phyloP scores from a whole-genome alignment of 371 early-diverging fungal species.

The Mortierella sp. region DNA sequence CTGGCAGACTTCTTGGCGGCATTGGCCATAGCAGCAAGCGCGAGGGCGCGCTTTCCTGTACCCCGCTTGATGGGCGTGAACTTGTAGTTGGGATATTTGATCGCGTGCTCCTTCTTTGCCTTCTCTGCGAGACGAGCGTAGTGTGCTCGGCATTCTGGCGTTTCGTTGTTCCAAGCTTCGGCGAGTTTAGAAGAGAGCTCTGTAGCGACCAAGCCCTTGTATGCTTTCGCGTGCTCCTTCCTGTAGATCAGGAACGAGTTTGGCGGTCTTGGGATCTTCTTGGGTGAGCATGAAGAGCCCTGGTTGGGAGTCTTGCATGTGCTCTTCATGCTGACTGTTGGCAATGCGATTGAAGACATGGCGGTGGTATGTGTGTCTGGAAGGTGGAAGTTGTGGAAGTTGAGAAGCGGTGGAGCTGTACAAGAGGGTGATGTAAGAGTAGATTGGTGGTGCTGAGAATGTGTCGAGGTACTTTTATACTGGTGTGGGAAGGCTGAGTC shows the following conservation, averaged over 20 bases:
- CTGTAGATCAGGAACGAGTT: conserved; percentile 42
- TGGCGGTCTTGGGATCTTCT: conserved; percentile 30
- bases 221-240: conserved; percentile 17
- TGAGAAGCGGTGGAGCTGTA: background rate
- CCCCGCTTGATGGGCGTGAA: conserved; percentile 47
- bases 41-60: conserved; percentile 36
- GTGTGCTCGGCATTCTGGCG: conserved; percentile 9
- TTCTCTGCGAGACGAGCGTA: conserved; percentile 19
- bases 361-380: background rate
- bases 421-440: background rate
- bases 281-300: background rate
- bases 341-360: background rate
- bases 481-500: too few relatives aligned
- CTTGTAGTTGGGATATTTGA: conserved; percentile 35
- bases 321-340: background rate
- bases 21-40: conserved; percentile 14
- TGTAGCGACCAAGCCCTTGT: conserved; percentile 21
- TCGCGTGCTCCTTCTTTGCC: conserved; percentile 21
- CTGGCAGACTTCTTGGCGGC: conserved; percentile 12
- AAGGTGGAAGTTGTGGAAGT: background rate
- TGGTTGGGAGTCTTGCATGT: background rate
- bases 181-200: conserved; percentile 30
- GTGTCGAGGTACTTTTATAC: too few relatives aligned
- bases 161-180: conserved; percentile 18
- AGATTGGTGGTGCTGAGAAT: background rate